Percentiles rank a stretch among this genome's conserved stretches.
Evolutionary conservation across 2,329 filamentous ascomycete species (phyloP).

Genomic region (Colletotrichum agaves): DNA sequence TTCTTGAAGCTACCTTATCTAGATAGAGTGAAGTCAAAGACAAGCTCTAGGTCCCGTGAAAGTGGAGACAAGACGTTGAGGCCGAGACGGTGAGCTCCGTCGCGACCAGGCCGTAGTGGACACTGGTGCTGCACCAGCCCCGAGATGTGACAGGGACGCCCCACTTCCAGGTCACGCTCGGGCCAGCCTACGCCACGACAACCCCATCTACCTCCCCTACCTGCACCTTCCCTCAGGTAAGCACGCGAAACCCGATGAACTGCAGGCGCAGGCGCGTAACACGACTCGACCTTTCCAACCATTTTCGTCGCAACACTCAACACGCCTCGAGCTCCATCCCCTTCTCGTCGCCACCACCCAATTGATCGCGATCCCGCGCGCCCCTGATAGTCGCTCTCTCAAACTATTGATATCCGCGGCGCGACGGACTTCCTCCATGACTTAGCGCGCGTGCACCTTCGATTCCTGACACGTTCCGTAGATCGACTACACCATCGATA

Average conservation of each 20-base stretch:
- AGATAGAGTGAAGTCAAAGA: background rate
- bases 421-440: slow-evolving; percentile 28
- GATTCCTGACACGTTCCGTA: slow-evolving; percentile 32
- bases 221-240: slow-evolving; percentile 33
- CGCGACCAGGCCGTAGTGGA: background rate
- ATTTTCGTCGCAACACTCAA: slow-evolving; percentile 36
- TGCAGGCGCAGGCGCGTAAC: slow-evolving; percentile 36
- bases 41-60: background rate
- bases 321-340: slow-evolving; percentile 13
- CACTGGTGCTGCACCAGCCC: slow-evolving; percentile 26
- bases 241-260: slow-evolving; percentile 38
- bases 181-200: slow-evolving; percentile 26
- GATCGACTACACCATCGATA: slow-evolving; percentile 29
- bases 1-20: background rate
- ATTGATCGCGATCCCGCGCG: slow-evolving; percentile 18
- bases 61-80: slow-evolving; percentile 26
- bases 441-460: slow-evolving; percentile 25
- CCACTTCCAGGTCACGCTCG: slow-evolving; percentile 25
- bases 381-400: background rate
- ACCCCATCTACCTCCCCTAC: slow-evolving; percentile 8
- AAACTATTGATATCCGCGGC: slow-evolving; percentile 5
- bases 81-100: slow-evolving; percentile 22
- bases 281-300: slow-evolving; percentile 33
- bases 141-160: slow-evolving; percentile 10
- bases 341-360: slow-evolving; percentile 31